Evolutionary conservation across 352 stramenopile species (phyloP), one percentile per base, ranked within the genome.

Genomic region (Globisporangium canariense): DNA sequence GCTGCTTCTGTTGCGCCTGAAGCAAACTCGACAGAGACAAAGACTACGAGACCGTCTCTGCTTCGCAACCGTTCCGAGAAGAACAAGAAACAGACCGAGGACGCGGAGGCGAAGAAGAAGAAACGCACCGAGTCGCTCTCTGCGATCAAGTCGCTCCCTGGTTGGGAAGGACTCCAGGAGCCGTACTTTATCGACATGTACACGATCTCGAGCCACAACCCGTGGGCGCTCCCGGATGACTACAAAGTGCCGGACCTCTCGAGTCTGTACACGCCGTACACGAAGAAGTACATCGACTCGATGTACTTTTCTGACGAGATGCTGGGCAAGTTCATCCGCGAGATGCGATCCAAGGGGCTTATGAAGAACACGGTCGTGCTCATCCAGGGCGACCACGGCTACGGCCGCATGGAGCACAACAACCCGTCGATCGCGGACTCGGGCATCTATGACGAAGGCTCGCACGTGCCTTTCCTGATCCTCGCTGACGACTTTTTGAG

Each of bases 131-230:
- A 58, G 13, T 36, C 41, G 16, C 30, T 49, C 3, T 55, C 49
- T 25, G 49, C 49, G 28, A 38, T 55, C 25, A 55, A 55, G 49
- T 55, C 49, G 25, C 46, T 79, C 36, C 63, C 64, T 4, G 78
- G 75, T 7, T 88, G 78, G 78, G 78, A 86, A 75, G 79, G 79
- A 4, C 73, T 89, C 32, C 75, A 79, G 47, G 75, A 75, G 60
- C 83, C 83, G 62, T 90, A 79, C 59, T 91, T 91, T 67, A 89
- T 91, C 47, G 74, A 91, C 60, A 88, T 89, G 77, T 90, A 91
- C 70, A 86, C 71, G 59, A 91, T 89, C 67, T 81, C 83, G 61
- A 89, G 78, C 66, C 80, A 90, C 65, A 86, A 85, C 58, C 82
- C 82, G 46, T 89, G 78, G 79, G 68, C 69, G 13, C 46, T 88